These are phyloP conservation scores for Coelastrella sp. DNA, from an alignment of 139 green algal genomes.

Conservation along the genomic window DNA sequence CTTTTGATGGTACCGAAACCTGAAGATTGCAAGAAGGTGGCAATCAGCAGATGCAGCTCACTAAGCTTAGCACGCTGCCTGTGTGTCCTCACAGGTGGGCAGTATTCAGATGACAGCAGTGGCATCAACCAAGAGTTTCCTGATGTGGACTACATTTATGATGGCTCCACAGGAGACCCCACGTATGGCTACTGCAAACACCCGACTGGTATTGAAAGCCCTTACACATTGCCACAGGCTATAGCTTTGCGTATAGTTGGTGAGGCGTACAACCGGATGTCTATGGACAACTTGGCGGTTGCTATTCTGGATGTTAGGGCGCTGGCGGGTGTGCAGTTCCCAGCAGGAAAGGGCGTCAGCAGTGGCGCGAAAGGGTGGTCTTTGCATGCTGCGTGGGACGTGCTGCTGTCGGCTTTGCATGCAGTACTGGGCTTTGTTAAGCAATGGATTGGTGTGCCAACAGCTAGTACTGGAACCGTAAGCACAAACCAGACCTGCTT, in stretches of 20 bases:
- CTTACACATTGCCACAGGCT: slow-evolving; percentile 27
- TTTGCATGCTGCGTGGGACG: background rate
- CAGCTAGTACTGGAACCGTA: too few species aligned
- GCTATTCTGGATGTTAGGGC: slow-evolving; percentile 63
- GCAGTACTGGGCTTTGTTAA: too few species aligned
- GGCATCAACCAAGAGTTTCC: background rate
- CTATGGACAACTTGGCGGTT: slow-evolving; percentile 76
- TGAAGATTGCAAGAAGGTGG: too few species aligned
- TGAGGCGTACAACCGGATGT: slow-evolving; percentile 69
- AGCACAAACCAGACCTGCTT: too few species aligned
- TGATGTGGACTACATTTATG: background rate
- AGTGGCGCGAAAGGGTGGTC: background rate
- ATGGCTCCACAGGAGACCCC: background rate
- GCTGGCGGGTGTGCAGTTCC: background rate
- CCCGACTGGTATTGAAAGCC: background rate
- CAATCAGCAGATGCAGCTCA: too few species aligned
- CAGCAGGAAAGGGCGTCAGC: background rate
- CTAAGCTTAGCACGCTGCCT: too few species aligned
- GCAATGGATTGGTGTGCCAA: too few species aligned
- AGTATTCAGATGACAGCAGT: background rate
- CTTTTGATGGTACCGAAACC: too few species aligned
- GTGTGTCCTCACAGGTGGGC: too few species aligned
- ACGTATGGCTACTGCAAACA: slow-evolving; percentile 9
- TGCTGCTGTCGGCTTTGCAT: background rate
- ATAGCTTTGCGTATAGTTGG: slow-evolving; percentile 52